Percentiles rank a stretch among this genome's conserved stretches.
These are phyloP conservation scores for Chaetomium cochliodes DNA, from an alignment of 495 filamentous ascomycete species.

Conservation along the genomic window DNA sequence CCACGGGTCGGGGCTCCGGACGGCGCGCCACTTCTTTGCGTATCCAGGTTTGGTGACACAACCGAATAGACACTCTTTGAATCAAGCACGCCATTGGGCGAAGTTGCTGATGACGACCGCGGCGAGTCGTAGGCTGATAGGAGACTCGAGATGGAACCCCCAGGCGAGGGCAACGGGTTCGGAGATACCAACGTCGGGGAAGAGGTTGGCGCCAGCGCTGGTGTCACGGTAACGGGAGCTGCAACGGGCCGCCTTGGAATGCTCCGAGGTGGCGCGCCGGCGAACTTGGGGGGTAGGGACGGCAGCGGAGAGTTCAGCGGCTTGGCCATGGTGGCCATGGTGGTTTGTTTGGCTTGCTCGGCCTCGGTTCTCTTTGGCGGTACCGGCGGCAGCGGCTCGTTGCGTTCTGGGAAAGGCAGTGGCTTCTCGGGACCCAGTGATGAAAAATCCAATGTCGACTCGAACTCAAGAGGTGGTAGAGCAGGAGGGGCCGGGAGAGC, in stretches of 20 bases:
- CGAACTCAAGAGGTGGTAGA: conserved; percentile 23
- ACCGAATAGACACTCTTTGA: conserved; percentile 40
- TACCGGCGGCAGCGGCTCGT: conserved; percentile 23
- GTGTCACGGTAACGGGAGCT: conserved; percentile 17
- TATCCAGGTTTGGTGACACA: conserved; percentile 28
- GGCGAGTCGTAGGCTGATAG: conserved; percentile 48
- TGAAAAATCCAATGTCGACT: conserved; percentile 18
- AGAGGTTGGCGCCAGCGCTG: conserved; percentile 13
- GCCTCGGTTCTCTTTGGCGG: conserved; percentile 25
- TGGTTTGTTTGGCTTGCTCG: conserved; percentile 13
- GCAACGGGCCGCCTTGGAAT: conserved; percentile 37
- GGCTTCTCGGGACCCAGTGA: conserved; percentile 23
- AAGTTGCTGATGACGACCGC: conserved; percentile 34
- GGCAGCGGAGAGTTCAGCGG: conserved; percentile 34
- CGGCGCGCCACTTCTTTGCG: conserved; percentile 16
- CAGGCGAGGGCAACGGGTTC: conserved; percentile 31
- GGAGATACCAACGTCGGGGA: conserved; percentile 17
- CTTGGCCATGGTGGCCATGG: conserved; percentile 25
- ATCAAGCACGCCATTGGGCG: conserved; percentile 35
- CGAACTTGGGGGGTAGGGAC: conserved; percentile 27
- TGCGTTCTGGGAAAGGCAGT: conserved; percentile 15
- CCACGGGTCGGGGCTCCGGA: conserved; percentile 2
- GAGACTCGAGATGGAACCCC: conserved; percentile 45
- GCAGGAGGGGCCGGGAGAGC: conserved; percentile 37
- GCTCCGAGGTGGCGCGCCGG: conserved; percentile 25